These are phyloP conservation scores for Cryptosporidium muris DNA, from an alignment of 169 alveolate species.

Conservation along the genomic window DNA sequence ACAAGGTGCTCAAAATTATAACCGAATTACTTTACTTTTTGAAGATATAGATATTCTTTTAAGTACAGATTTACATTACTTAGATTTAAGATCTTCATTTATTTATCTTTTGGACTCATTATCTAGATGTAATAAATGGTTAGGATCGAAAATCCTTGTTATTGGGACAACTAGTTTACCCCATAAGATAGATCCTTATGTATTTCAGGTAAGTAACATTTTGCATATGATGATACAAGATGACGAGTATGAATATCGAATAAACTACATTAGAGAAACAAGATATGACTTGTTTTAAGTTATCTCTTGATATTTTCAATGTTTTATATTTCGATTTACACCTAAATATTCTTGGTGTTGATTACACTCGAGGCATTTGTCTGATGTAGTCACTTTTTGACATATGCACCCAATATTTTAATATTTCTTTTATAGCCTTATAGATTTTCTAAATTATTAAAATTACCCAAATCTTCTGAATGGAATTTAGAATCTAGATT, in stretches of 20 bases:
- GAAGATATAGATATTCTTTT: constrained; percentile 45
- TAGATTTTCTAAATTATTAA: constrained; percentile 12
- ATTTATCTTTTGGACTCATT: constrained; percentile 31
- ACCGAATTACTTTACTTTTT: not conserved
- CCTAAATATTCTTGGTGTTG: constrained; percentile 5
- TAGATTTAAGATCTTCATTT: not conserved
- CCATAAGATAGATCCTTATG: not conserved
- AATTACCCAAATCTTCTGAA: constrained; percentile 12
- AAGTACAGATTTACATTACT: not conserved
- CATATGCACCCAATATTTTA: not conserved
- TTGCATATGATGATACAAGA: constrained; percentile 50
- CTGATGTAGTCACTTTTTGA: constrained; percentile 13
- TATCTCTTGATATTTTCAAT: not conserved
- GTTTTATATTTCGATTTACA: not conserved
- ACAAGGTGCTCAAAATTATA: not conserved
- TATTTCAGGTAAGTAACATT: constrained; percentile 30
- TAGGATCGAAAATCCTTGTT: constrained; percentile 8
- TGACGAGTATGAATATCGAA: constrained; percentile 67
- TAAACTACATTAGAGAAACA: not conserved
- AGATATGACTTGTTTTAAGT: not conserved
- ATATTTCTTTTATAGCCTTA: constrained; percentile 17
- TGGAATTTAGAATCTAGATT: constrained; percentile 4
- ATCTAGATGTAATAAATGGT: constrained; percentile 61
- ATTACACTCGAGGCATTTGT: constrained; percentile 72
- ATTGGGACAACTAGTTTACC: constrained; percentile 15